Conservation (phyloP, 345 rosid genomes). For the Erodium maritimum region DNA sequence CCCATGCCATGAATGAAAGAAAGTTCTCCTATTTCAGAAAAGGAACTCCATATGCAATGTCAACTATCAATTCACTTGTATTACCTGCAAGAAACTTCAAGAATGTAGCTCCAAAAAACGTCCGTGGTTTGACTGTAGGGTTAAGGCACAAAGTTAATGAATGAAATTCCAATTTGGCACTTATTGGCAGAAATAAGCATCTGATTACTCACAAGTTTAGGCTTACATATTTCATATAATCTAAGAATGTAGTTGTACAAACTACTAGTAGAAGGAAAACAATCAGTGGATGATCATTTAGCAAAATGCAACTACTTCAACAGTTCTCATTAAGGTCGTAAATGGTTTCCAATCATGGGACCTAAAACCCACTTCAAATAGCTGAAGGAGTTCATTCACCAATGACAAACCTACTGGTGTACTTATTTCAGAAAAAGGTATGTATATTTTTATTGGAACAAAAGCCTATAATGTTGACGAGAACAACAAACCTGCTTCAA, state of each 20-base stretch:
- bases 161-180: neutral
- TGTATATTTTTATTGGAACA: neutral
- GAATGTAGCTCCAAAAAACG: conserved; percentile 73
- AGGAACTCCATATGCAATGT: neutral
- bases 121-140: conserved; percentile 73
- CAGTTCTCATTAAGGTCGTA: too few relatives aligned
- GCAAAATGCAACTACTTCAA: neutral
- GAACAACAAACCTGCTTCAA: conserved; percentile 69
- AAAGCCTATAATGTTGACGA: neutral
- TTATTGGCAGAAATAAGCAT: neutral
- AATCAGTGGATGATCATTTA: neutral
- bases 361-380: too few relatives aligned
- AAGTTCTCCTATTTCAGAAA: neutral
- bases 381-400: too few relatives aligned
- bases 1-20: too few relatives aligned
- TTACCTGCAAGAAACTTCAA: conserved; percentile 87
- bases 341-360: too few relatives aligned
- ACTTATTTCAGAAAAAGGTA: neutral
- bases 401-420: neutral
- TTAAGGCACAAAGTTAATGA: conserved; percentile 19
- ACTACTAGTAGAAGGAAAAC: neutral
- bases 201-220: neutral
- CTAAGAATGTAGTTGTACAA: neutral
- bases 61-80: neutral
- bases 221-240: neutral